Base-by-base conservation (phyloP, 2,329 filamentous ascomycete genomes). In the Blastomyces parvus region DNA sequence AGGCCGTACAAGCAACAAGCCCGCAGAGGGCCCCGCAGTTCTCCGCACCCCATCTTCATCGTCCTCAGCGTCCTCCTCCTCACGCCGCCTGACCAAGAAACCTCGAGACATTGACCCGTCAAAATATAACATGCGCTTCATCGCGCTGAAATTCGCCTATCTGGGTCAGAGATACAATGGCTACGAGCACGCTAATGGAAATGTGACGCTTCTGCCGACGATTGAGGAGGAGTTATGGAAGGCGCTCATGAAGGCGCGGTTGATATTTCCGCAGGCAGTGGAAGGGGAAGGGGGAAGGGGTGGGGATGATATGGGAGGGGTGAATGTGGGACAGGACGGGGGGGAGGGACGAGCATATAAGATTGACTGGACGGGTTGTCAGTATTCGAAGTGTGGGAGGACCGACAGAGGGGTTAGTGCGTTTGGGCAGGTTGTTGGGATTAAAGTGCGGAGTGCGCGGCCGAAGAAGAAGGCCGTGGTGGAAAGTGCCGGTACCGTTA, bases 211-310 rank as follows among this genome's bases (percentile, higher is more conserved):
- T 3, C 74, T 90, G 66, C 87, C 93, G 5, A 92, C 91, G 0
- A 89, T 99, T 66, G 94, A 99, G 76, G 91, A 96, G 76, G 89
- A 92, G 76, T 74, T 99, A 59, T 99, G 91, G 90, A 92, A 92
- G 76, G 94, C 92, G 0, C 78, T 99, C 67, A 86, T 87, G 63
- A 93, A 89, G 75, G 85, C 89, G 5, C 85, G 88, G 61, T 80
- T 99, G 65, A 95, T 99, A 64, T 88, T 88, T 66, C 89, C 91
- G 19, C 78, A 83, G 64, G 80, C 81, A 68, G 81, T 81, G 52
- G 70, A 71, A 22, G 75, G 70, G 59, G 72, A 74, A 66, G 78
- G 79, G 4, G 78, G 79, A 4, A 7, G 30, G 30, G 30, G 5
- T 33, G 30, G 5, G 5, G 30, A 7, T 33, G 30, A 33, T 36